Evolutionary conservation across 768 basidiomycete species (phyloP).

Genomic region (Solioccasus polychromus): DNA sequence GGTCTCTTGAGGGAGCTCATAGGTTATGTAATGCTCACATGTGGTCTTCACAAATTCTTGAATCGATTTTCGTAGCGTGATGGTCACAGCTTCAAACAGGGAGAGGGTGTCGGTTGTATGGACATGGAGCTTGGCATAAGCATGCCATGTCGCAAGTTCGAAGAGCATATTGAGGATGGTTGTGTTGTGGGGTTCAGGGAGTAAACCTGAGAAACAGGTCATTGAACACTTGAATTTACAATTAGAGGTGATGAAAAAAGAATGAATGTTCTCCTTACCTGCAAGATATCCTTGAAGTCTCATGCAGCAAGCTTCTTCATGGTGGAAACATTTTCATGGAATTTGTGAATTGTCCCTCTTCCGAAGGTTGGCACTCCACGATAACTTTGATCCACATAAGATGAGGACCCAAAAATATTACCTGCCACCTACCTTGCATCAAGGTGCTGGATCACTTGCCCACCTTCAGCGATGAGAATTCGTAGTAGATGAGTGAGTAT

Average conservation of each 20-base stretch:
- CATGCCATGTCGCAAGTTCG: conserved; percentile 17
- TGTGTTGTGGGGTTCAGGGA: conserved; percentile 9
- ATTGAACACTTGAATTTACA: neutral
- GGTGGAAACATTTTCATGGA: no score
- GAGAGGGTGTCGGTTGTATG: neutral
- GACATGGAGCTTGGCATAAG: conserved; percentile 8
- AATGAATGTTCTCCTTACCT: neutral
- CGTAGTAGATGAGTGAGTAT: neutral
- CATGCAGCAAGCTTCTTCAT: neutral
- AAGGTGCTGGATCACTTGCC: neutral
- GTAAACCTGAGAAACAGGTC: neutral
- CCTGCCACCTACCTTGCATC: neutral
- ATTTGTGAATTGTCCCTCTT: no score
- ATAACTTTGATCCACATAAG: no score
- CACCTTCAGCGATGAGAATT: neutral
- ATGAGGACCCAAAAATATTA: no score
- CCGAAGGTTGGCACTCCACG: no score
- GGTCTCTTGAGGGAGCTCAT: neutral
- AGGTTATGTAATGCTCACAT: neutral
- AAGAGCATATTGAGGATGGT: conserved; percentile 13
- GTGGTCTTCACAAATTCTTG: neutral
- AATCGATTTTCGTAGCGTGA: neutral
- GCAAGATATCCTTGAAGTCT: neutral
- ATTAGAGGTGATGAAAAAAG: neutral
- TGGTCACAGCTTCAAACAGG: neutral